These are phyloP conservation scores for Fusarium pseudocircinatum DNA, from an alignment of 2,329 filamentous ascomycete genomes.

Conservation along the genomic window DNA sequence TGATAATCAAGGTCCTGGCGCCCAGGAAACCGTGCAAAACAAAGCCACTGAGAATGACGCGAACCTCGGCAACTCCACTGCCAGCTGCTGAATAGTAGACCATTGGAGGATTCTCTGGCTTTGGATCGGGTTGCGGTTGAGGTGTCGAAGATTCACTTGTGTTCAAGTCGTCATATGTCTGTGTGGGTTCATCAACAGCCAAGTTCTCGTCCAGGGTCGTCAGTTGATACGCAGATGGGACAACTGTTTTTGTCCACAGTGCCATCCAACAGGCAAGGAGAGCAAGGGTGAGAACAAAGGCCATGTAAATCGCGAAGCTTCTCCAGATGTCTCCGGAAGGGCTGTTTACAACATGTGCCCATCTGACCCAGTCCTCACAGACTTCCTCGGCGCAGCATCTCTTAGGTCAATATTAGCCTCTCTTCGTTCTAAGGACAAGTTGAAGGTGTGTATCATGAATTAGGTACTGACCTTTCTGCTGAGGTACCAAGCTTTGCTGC, in stretches of 20 bases:
- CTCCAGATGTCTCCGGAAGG: constrained; percentile 66
- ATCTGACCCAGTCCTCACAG: constrained; percentile 66
- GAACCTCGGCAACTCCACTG: constrained; percentile 95
- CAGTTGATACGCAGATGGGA: constrained; percentile 87
- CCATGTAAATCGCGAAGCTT: constrained; percentile 81
- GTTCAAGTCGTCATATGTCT: constrained; percentile 51
- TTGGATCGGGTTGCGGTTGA: constrained; percentile 50
- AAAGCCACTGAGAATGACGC: constrained; percentile 97
- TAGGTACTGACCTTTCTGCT: constrained; percentile 68
- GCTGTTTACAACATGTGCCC: constrained; percentile 60
- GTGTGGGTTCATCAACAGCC: constrained; percentile 67
- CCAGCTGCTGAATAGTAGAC: constrained; percentile 96
- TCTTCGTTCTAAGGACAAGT: neutral
- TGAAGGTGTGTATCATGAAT: neutral
- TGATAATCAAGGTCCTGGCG: constrained; percentile 85
- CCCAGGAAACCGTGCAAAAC: constrained; percentile 96
- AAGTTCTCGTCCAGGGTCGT: constrained; percentile 94
- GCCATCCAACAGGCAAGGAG: constrained; percentile 80
- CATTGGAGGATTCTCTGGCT: constrained; percentile 70
- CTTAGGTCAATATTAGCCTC: constrained; percentile 44
- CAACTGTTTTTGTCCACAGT: constrained; percentile 89
- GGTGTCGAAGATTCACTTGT: constrained; percentile 58
- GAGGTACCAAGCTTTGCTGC: constrained; percentile 74
- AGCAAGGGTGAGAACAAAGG: constrained; percentile 76
- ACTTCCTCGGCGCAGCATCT: constrained; percentile 64